Evolutionary conservation across 805 yeast genomes (phyloP).

Genomic region (Saturnispora mendoncae): DNA sequence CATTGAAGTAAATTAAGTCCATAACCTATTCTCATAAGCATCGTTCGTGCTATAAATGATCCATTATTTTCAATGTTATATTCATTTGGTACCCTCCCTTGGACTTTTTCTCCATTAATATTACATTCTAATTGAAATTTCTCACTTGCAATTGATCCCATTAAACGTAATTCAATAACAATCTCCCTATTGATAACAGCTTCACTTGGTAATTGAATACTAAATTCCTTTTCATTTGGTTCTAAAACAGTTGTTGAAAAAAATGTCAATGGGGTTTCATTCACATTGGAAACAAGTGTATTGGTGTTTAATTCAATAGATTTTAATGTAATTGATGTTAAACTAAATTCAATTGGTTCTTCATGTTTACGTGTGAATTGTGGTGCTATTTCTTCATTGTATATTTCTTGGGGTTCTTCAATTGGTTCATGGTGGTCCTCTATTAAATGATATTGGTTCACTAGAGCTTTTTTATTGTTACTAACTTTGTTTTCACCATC

Average conservation of each 20-base stretch:
- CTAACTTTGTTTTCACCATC: not conserved
- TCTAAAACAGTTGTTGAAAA: conserved; percentile 25
- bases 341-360: conserved; percentile 24
- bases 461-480: not conserved
- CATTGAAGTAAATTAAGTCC: conserved; percentile 35
- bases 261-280: not conserved
- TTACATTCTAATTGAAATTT: conserved; percentile 32
- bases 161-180: conserved; percentile 35
- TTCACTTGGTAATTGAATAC: conserved; percentile 39
- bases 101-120: conserved; percentile 37
- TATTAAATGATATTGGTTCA: not conserved
- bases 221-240: conserved; percentile 31
- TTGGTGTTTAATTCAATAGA: not conserved
- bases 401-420: not conserved
- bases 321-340: conserved; percentile 14
- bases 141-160: conserved; percentile 31
- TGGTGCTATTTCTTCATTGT: conserved; percentile 14
- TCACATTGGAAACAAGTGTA: not conserved
- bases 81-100: conserved; percentile 29
- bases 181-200: conserved; percentile 35
- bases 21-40: conserved; percentile 25
- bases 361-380: conserved; percentile 18
- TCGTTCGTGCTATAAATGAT: conserved; percentile 4
- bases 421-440: too few species aligned
- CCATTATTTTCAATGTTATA: conserved; percentile 23